These are phyloP conservation scores for Mortierella hygrophila DNA, from an alignment of 192 early-diverging fungal species.

Conservation along the genomic window DNA sequence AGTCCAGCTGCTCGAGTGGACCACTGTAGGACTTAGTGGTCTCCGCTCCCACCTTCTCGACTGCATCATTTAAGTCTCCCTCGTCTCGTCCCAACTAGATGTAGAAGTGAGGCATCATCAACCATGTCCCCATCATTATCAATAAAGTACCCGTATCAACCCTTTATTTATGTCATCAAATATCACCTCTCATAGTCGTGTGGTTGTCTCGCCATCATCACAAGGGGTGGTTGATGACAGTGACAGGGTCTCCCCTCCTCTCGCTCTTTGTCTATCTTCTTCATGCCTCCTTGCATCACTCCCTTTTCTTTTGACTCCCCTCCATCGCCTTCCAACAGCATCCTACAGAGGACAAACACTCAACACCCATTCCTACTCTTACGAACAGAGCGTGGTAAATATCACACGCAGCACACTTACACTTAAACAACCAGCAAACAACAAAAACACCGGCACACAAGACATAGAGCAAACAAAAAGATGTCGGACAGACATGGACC, in stretches of 20 bases:
- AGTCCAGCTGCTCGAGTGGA: slow-evolving; percentile 9
- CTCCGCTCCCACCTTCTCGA: background rate
- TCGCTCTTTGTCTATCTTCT: too few species aligned
- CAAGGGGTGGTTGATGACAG: too few species aligned
- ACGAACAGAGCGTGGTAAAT: background rate
- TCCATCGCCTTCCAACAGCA: too few species aligned
- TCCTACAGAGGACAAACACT: too few species aligned
- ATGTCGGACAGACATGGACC: background rate
- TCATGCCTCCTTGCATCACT: too few species aligned
- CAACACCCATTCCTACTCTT: background rate
- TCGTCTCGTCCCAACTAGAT: background rate
- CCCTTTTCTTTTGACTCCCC: too few species aligned
- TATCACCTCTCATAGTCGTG: too few species aligned
- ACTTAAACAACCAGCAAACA: background rate
- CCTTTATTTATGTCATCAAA: too few species aligned
- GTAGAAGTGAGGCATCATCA: background rate
- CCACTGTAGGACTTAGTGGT: background rate
- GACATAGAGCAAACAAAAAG: background rate
- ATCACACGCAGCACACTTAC: background rate
- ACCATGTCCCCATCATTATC: too few species aligned
- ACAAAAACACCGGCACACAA: background rate
- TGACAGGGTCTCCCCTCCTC: too few species aligned
- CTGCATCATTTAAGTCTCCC: background rate
- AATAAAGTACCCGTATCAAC: too few species aligned
- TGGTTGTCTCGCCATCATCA: too few species aligned